phyloP scores from a whole-genome alignment of 371 early-diverging fungal species.

The Nematocida sp. region DNA sequence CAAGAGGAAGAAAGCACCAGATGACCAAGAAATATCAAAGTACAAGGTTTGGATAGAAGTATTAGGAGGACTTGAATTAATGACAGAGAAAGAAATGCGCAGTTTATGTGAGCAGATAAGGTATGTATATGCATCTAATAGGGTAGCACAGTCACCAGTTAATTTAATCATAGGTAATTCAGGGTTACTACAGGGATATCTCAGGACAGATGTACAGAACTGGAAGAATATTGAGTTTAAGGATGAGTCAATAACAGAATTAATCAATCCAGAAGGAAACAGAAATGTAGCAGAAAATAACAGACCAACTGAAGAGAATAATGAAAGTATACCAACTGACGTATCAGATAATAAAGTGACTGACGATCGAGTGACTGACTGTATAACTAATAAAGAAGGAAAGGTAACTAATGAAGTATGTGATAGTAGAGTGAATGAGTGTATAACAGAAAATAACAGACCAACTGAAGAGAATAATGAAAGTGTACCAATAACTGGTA shows the following conservation, averaged over 20 bases:
- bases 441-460: background rate
- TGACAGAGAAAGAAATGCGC: constrained; percentile 48
- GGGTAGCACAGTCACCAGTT: constrained; percentile 13
- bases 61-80: constrained; percentile 10
- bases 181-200: background rate
- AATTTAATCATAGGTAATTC: constrained; percentile 11
- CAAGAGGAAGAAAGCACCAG: constrained; percentile 2
- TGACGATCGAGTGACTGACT: too few species aligned
- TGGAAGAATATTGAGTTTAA: constrained; percentile 31
- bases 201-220: constrained; percentile 5
- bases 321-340: background rate
- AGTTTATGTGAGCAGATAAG: constrained; percentile 42
- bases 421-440: background rate
- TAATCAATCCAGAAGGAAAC: background rate
- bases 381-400: too few species aligned
- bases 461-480: background rate
- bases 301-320: background rate
- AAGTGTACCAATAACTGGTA: background rate
- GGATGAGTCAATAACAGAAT: background rate
- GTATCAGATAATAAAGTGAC: too few species aligned
- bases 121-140: constrained; percentile 21
- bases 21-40: constrained; percentile 5
- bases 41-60: constrained; percentile 26
- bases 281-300: background rate
- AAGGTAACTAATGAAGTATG: too few species aligned